Conservation (phyloP, 495 filamentous ascomycete species). For the Pseudevernia furfuracea region DNA sequence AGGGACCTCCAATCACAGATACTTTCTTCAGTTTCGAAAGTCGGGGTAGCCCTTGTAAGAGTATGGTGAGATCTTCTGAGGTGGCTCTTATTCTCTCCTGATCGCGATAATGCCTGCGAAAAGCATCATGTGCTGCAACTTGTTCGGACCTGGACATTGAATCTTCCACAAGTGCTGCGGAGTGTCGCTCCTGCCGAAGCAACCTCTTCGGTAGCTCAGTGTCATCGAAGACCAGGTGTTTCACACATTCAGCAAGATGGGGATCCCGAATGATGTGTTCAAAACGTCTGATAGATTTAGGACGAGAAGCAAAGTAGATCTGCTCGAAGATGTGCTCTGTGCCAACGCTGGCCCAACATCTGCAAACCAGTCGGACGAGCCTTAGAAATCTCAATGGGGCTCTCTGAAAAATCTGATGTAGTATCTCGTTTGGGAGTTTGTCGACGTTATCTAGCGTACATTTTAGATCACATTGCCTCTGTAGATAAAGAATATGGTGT, state of each 20-base stretch:
- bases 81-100: neutral
- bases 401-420: neutral
- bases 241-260: neutral
- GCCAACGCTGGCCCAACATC: neutral
- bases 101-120: neutral
- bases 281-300: neutral
- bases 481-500: neutral
- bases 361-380: neutral
- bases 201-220: neutral
- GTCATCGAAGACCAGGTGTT: conserved; percentile 2
- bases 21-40: neutral
- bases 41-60: neutral
- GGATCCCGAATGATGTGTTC: neutral
- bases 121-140: neutral
- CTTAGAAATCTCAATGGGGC: neutral
- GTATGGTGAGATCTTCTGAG: neutral
- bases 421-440: neutral
- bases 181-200: neutral
- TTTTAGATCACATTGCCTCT: neutral
- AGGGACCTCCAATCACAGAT: conserved; percentile 3
- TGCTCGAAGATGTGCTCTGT: neutral
- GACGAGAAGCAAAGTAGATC: neutral
- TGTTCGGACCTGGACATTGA: neutral
- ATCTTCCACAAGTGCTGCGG: neutral
- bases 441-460: neutral